Conservation (phyloP, 2,329 filamentous ascomycete species). For the Aspergillus aculeatus region DNA sequence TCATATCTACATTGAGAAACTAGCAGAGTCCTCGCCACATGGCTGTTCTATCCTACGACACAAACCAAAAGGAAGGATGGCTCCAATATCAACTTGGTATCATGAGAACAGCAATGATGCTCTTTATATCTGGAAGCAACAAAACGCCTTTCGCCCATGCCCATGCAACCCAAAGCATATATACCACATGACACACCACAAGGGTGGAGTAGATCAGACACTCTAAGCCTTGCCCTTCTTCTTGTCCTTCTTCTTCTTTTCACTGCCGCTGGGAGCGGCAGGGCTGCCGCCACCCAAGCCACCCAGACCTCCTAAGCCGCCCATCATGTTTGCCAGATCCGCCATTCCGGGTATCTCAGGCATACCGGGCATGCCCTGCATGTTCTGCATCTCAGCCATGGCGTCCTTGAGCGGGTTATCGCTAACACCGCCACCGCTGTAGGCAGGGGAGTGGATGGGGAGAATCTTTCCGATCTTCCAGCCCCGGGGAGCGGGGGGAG, state of each 20-base stretch:
- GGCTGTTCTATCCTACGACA: background rate
- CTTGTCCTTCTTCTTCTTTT: constrained; percentile 51
- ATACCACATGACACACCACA: constrained; percentile 18
- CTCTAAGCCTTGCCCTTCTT: constrained; percentile 48
- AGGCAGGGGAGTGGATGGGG: constrained; percentile 81
- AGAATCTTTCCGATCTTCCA: constrained; percentile 87
- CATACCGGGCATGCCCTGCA: constrained; percentile 44
- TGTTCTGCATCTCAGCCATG: constrained; percentile 83
- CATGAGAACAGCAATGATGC: constrained; percentile 19
- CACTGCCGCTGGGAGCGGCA: constrained; percentile 27
- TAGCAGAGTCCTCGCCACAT: background rate
- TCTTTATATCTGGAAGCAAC: constrained; percentile 20
- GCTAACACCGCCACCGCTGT: constrained; percentile 88
- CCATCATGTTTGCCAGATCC: constrained; percentile 57
- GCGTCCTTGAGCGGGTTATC: constrained; percentile 96
- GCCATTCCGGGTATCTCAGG: constrained; percentile 48
- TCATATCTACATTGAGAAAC: background rate
- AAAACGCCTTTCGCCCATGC: constrained; percentile 39
- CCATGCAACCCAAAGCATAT: constrained; percentile 35
- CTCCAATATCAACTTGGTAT: constrained; percentile 20
- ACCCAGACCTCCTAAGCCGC: constrained; percentile 40
- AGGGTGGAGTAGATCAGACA: constrained; percentile 5
- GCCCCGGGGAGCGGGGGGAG: constrained; percentile 75
- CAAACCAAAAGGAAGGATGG: background rate
- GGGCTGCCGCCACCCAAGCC: constrained; percentile 30